A percentile compares a stretch with the other conserved stretches of the same genome.
Conservation (phyloP, 495 filamentous ascomycete genomes). For the Durotheca rogersii region DNA sequence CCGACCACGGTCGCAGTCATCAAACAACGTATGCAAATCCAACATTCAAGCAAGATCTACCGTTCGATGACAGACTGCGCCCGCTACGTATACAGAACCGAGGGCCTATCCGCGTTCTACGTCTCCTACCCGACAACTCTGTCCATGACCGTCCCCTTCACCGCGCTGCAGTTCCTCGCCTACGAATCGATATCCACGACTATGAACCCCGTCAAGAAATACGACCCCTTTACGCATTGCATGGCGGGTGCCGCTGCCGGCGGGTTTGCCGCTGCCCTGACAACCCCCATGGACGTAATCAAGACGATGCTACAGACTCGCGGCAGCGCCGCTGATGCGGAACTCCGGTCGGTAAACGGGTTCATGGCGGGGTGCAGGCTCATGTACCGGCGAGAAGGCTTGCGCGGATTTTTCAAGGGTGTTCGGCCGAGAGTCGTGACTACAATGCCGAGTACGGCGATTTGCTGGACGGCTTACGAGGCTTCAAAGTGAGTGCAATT, state of each 20-base stretch:
- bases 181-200: conserved; percentile 95
- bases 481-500: conserved; percentile 54
- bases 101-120: conserved; percentile 93
- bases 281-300: conserved; percentile 94
- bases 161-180: conserved; percentile 90
- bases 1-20: conserved; percentile 64
- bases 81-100: conserved; percentile 76
- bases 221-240: conserved; percentile 92
- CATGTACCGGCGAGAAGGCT: conserved; percentile 80
- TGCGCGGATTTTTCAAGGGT: conserved; percentile 86
- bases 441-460: conserved; percentile 97
- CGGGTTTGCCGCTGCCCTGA: conserved; percentile 88
- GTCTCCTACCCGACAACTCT: conserved; percentile 97
- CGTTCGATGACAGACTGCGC: conserved; percentile 83
- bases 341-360: conserved; percentile 82
- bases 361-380: conserved; percentile 79
- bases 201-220: conserved; percentile 80
- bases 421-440: conserved; percentile 89
- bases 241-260: conserved; percentile 88
- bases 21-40: conserved; percentile 99
- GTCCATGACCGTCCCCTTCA: conserved; percentile 98
- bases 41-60: conserved; percentile 82
- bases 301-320: conserved; percentile 96
- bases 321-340: conserved; percentile 74
- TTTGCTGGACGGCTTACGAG: conserved; percentile 85